phyloP scores from a whole-genome alignment of 2,329 filamentous ascomycete genomes.

The Aspergillus viridinutans region DNA sequence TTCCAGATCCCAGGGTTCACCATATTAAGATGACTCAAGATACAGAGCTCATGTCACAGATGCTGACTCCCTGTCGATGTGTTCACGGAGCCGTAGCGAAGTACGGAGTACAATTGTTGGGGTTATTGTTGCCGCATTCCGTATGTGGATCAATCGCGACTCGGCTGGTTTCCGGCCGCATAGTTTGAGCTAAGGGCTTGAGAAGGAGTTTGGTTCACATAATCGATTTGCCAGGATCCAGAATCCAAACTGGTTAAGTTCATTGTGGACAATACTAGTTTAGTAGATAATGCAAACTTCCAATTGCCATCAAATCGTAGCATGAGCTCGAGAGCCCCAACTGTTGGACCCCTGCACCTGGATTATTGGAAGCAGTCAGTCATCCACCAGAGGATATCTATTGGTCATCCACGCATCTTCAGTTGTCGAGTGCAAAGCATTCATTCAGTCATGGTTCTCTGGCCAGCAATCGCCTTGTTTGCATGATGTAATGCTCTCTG shows the following conservation, averaged over 20 bases:
- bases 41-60: background rate
- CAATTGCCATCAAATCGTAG: background rate
- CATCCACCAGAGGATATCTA: background rate
- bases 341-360: background rate
- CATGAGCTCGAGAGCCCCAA: background rate
- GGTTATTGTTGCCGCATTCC: background rate
- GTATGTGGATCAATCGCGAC: background rate
- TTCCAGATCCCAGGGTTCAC: background rate
- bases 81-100: background rate
- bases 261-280: background rate
- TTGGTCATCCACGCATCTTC: background rate
- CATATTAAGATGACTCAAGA: background rate
- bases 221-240: background rate
- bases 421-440: background rate
- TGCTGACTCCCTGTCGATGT: background rate
- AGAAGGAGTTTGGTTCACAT: background rate
- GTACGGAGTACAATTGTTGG: background rate
- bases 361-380: slow-evolving; percentile 2
- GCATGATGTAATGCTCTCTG: background rate
- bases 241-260: background rate
- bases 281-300: no score
- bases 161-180: background rate
- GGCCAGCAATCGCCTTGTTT: background rate
- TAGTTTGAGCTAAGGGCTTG: background rate
- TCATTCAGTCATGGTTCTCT: background rate